Conservation (phyloP, 257 asterid species). For the Leonotis leonurus region DNA sequence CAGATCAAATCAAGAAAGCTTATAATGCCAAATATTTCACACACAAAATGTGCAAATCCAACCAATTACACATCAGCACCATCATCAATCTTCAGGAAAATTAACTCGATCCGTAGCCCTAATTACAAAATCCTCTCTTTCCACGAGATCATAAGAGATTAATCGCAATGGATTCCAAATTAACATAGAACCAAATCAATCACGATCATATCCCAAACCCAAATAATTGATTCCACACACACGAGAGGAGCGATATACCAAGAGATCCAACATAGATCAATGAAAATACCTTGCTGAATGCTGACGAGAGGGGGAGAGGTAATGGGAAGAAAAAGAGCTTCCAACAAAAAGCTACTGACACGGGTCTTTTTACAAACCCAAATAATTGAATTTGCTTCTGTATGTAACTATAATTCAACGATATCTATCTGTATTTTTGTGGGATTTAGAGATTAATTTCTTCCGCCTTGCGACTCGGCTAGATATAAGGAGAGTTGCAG, state of each 20-base stretch:
- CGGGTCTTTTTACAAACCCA: conserved; percentile 17
- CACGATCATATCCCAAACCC: neutral
- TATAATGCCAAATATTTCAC: neutral
- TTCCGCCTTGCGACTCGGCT: conserved; percentile 23
- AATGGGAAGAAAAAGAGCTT: neutral
- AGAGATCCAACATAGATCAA: conserved; percentile 17
- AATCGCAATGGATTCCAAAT: neutral
- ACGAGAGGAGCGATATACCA: neutral
- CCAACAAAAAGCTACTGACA: conserved; percentile 3
- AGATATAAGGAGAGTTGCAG: conserved; percentile 25
- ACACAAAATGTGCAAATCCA: too few species aligned
- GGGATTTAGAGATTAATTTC: neutral
- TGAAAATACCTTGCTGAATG: conserved; percentile 18
- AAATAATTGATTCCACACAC: neutral
- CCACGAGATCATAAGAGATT: conserved; percentile 6
- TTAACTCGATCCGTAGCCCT: conserved; percentile 8
- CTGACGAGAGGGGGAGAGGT: too few species aligned
- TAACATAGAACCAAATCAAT: neutral
- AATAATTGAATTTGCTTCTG: neutral
- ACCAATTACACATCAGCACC: neutral
- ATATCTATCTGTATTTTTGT: neutral
- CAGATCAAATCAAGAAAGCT: conserved; percentile 14
- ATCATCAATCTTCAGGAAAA: neutral
- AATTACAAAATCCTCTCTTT: conserved; percentile 1
- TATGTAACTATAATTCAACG: neutral